Evolutionary conservation across 257 asterid species (phyloP).

Genomic region (Solanum corneliomulleri): DNA sequence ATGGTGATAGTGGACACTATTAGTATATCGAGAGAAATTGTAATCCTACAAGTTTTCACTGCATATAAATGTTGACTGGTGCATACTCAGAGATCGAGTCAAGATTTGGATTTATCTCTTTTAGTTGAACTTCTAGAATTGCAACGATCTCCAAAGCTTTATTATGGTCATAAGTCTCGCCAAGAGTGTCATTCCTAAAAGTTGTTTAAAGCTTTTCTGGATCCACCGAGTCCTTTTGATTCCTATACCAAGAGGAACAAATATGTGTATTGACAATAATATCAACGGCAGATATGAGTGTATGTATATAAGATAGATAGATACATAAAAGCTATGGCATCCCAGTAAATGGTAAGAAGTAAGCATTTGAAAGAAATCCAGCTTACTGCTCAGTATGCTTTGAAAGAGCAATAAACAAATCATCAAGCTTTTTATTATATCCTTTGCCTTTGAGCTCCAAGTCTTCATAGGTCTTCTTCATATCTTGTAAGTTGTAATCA

Average conservation of each 20-base stretch:
- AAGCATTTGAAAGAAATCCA: neutral
- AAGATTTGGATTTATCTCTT: constrained; percentile 89
- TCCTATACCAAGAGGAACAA: constrained; percentile 26
- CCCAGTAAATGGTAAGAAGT: neutral
- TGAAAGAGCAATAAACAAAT: constrained; percentile 48
- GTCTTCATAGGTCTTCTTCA: constrained; percentile 63
- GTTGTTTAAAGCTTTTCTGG: constrained; percentile 67
- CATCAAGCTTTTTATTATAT: constrained; percentile 62
- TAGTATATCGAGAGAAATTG: neutral
- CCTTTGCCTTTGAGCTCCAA: constrained; percentile 62
- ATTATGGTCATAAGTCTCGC: constrained; percentile 43
- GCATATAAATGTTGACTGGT: neutral
- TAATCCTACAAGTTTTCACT: neutral
- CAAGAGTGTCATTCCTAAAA: constrained; percentile 48
- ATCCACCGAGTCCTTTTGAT: constrained; percentile 78
- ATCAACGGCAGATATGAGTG: neutral
- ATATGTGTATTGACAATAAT: neutral
- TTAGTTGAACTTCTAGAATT: constrained; percentile 82
- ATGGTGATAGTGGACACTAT: constrained; percentile 15
- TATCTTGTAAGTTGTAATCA: constrained; percentile 83
- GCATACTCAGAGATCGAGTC: constrained; percentile 89
- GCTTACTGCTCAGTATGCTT: constrained; percentile 90
- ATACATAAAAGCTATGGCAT: neutral
- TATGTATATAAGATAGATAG: neutral
- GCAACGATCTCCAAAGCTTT: constrained; percentile 75